Conservation (phyloP, 169 alveolate genomes). For the Eimeria necatrix region DNA sequence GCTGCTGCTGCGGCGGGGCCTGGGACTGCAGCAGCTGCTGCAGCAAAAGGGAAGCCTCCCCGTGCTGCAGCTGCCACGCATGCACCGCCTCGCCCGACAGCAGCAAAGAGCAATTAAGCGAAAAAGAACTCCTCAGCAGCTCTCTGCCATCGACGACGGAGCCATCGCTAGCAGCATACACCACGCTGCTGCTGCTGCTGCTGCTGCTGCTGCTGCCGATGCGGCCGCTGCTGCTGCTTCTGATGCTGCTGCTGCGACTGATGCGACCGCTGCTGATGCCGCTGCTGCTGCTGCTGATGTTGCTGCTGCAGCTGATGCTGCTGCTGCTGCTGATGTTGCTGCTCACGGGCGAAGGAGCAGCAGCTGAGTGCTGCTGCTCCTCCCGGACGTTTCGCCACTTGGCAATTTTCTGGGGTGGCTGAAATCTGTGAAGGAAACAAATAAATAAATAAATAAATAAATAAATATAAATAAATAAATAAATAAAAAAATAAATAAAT, state of each 20-base stretch:
- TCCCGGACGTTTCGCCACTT: no score
- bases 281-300: no score
- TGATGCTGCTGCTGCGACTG: background rate
- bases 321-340: background rate
- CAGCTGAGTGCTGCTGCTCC: no score
- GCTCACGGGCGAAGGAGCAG: background rate
- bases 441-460: no score
- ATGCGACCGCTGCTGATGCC: no score
- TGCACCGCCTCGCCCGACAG: background rate
- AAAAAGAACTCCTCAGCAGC: background rate
- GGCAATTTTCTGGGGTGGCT: no score
- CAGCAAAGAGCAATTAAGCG: background rate
- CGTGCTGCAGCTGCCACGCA: conserved; percentile 46
- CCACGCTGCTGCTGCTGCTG: conserved; percentile 29
- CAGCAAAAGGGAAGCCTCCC: background rate
- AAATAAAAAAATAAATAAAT: no score
- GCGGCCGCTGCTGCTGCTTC: background rate
- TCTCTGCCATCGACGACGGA: background rate
- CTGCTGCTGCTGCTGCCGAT: conserved; percentile 40
- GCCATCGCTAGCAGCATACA: background rate
- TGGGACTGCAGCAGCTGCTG: background rate
- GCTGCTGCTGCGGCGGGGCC: background rate
- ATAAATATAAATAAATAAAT: no score
- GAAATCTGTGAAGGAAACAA: no score
- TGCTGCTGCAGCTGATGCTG: background rate